These are phyloP conservation scores for Arthrinium phaeospermum DNA, from an alignment of 2,329 filamentous ascomycete species.

Conservation along the genomic window DNA sequence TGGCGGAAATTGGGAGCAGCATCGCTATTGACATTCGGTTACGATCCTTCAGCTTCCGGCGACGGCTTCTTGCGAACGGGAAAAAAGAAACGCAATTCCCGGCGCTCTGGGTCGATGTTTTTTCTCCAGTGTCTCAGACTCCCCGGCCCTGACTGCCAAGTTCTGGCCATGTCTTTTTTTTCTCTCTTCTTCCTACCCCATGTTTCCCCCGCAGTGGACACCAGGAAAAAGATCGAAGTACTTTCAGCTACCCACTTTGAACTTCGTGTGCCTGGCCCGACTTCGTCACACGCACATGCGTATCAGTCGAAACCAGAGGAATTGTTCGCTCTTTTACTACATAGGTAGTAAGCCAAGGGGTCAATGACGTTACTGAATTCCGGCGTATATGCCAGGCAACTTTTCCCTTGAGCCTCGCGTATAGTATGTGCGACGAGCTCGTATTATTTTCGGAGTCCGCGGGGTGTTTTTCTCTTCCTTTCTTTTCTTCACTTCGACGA, in stretches of 20 bases:
- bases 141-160: not conserved
- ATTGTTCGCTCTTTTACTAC: too few species aligned
- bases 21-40: not conserved
- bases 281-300: too few species aligned
- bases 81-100: not conserved
- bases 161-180: not conserved
- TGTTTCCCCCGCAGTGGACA: not conserved
- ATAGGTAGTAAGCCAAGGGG: too few species aligned
- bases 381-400: too few species aligned
- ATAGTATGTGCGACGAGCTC: too few species aligned
- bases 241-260: too few species aligned
- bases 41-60: not conserved
- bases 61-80: not conserved
- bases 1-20: not conserved
- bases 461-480: too few species aligned
- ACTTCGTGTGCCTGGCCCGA: too few species aligned
- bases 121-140: not conserved
- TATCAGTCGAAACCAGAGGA: too few species aligned
- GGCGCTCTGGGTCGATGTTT: not conserved
- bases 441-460: too few species aligned
- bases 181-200: not conserved
- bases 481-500: not conserved
- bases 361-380: too few species aligned
- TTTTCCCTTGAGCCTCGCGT: too few species aligned
- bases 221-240: not conserved